Conservation (phyloP, 2,329 filamentous ascomycete species). For the Knoxdaviesia capensis region DNA sequence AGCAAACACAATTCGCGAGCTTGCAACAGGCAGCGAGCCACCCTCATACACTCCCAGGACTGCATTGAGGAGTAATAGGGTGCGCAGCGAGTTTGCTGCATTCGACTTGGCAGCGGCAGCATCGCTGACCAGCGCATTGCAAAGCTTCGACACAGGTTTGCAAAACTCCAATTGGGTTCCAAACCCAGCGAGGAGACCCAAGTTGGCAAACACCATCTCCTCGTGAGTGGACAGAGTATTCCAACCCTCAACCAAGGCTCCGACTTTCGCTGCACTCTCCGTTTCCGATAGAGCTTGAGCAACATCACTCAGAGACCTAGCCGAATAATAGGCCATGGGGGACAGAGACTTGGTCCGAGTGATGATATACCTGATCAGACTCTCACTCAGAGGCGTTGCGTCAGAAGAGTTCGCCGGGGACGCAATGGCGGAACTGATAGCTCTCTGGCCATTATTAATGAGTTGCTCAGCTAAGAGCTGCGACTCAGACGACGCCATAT, state of each 20-base stretch:
- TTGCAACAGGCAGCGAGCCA: conserved; percentile 33
- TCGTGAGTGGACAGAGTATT: too few relatives aligned
- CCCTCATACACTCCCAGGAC: conserved; percentile 29
- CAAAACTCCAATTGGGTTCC: conserved; percentile 27
- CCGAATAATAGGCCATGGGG: conserved; percentile 27
- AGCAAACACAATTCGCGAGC: conserved; percentile 61
- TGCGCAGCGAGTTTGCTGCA: conserved; percentile 22
- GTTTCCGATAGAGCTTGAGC: too few relatives aligned
- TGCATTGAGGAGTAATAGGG: conserved; percentile 32
- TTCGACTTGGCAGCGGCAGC: conserved; percentile 26
- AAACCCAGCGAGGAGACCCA: conserved; percentile 30
- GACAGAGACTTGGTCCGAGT: conserved; percentile 18
- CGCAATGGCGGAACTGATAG: too few relatives aligned
- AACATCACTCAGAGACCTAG: conserved; percentile 12
- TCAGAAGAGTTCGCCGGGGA: too few relatives aligned
- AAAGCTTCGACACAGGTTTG: conserved; percentile 28
- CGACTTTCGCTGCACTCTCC: too few relatives aligned
- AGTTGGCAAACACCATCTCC: conserved; percentile 16
- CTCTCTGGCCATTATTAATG: too few relatives aligned
- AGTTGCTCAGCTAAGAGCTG: too few relatives aligned
- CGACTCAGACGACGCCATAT: conserved; percentile 9
- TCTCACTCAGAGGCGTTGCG: conserved; percentile 10
- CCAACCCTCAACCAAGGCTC: too few relatives aligned
- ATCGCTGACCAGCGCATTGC: conserved; percentile 40
- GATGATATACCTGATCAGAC: background rate